Percentiles rank a stretch among this genome's conserved stretches.
phyloP scores from a whole-genome alignment of 192 early-diverging fungal species.

The Geranomyces variabilis region DNA sequence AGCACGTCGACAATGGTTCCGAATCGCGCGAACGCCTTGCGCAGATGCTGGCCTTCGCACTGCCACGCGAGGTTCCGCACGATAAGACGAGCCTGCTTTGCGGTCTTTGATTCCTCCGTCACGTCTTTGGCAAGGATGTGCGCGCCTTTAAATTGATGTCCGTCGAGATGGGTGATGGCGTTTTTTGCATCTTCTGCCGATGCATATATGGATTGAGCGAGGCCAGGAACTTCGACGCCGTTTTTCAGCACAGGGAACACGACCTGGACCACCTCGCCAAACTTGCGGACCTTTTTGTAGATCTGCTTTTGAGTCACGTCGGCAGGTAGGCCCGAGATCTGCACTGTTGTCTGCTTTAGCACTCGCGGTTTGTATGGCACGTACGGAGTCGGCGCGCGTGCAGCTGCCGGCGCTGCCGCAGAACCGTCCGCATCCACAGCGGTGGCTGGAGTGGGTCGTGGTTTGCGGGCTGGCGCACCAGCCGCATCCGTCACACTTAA shows the following conservation, averaged over 20 bases:
- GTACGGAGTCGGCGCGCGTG: conserved; percentile 35
- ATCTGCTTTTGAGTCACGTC: conserved; percentile 75
- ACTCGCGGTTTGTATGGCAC: conserved; percentile 4
- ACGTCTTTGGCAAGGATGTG: conserved; percentile 41
- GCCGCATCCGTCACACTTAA: conserved; percentile 13
- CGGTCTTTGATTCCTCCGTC: conserved; percentile 18
- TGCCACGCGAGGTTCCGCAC: conserved; percentile 87
- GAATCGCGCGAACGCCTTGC: conserved; percentile 63
- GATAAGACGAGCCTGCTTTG: conserved; percentile 78
- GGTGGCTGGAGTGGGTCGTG: not conserved
- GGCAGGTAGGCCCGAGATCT: conserved; percentile 56
- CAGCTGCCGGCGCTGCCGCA: conserved; percentile 15
- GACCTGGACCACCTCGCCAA: conserved; percentile 64
- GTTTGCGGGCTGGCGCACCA: conserved; percentile 26
- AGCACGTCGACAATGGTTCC: conserved; percentile 74
- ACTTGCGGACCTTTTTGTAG: conserved; percentile 72
- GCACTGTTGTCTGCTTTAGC: conserved; percentile 42
- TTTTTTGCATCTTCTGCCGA: conserved; percentile 48
- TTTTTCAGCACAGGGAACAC: conserved; percentile 61
- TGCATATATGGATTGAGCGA: conserved; percentile 56
- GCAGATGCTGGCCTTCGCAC: conserved; percentile 51
- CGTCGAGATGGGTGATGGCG: conserved; percentile 66
- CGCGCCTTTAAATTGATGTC: conserved; percentile 78
- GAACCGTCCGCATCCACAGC: not conserved
- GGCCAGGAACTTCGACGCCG: conserved; percentile 30